phyloP scores from a whole-genome alignment of 2,329 filamentous ascomycete species.

The Aspergillus arachidicola region DNA sequence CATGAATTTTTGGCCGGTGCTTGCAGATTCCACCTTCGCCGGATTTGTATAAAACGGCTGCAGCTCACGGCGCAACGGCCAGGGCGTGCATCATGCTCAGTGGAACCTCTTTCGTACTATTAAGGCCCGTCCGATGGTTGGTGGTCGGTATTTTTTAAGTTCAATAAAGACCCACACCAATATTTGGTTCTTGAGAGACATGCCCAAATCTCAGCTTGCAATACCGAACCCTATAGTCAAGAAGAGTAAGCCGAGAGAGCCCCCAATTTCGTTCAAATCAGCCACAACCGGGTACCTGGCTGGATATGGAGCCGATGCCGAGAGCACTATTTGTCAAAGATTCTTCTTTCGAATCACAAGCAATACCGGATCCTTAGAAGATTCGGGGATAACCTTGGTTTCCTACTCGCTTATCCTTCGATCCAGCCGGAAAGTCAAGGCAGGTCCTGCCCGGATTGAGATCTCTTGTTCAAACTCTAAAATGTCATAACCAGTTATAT shows the following conservation, averaged over 20 bases:
- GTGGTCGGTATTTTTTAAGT: neutral
- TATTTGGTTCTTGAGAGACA: neutral
- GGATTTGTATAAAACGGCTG: neutral
- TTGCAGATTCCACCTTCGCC: neutral
- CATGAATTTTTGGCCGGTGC: neutral
- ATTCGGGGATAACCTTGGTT: neutral
- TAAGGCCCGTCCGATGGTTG: neutral
- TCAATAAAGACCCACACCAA: neutral
- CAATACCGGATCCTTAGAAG: neutral
- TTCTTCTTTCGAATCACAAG: neutral
- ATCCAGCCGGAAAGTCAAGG: neutral
- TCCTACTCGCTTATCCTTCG: neutral
- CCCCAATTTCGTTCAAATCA: neutral
- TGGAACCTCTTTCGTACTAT: neutral
- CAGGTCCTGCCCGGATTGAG: neutral
- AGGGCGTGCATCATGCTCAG: neutral
- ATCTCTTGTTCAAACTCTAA: neutral
- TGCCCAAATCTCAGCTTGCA: conserved; percentile 1
- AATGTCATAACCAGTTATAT: neutral
- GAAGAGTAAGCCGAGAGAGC: neutral
- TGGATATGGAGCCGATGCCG: neutral
- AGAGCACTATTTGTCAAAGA: neutral
- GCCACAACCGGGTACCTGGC: neutral
- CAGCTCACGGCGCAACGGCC: neutral
- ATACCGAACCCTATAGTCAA: neutral